Evolutionary conservation across 2,329 filamentous ascomycete species (phyloP).

Genomic region (Laburnicola sp.): DNA sequence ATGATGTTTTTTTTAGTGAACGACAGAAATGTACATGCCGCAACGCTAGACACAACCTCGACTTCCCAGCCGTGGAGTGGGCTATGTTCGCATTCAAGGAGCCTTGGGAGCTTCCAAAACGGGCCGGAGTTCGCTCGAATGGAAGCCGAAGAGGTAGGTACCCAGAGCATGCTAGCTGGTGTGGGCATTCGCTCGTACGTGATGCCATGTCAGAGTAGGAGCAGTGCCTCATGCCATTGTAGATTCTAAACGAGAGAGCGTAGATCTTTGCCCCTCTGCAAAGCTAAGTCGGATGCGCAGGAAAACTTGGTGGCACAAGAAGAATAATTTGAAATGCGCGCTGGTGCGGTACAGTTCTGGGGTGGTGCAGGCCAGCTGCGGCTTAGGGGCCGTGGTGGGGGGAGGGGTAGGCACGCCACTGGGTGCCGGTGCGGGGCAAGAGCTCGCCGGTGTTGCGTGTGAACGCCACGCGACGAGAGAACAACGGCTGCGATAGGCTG

Average conservation of each 20-base stretch:
- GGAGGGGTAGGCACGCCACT: conserved; percentile 39
- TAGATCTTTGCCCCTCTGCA: no score
- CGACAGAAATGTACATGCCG: background rate
- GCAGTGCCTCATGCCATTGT: no score
- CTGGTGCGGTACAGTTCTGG: background rate
- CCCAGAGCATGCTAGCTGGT: no score
- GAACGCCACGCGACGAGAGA: conserved; percentile 25
- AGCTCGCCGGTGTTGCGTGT: conserved; percentile 23
- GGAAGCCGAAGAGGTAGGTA: conserved; percentile 46
- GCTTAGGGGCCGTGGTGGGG: conserved; percentile 24
- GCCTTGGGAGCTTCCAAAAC: background rate
- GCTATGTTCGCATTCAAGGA: background rate
- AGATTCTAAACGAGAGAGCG: no score
- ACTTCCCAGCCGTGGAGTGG: no score
- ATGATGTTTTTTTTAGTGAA: background rate
- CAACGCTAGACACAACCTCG: no score
- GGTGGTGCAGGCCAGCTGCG: conserved; percentile 6
- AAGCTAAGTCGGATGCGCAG: no score
- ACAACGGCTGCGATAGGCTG: conserved; percentile 26
- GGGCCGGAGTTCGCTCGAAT: conserved; percentile 37
- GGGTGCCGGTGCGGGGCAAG: conserved; percentile 35
- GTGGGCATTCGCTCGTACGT: no score
- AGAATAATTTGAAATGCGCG: conserved; percentile 6
- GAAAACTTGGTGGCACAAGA: background rate
- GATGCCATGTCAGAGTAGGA: no score